Evolutionary conservation across 139 green algal genomes (phyloP), one percentile per base, ranked within the genome.

Genomic region (Chlamydomonas eustigma): DNA sequence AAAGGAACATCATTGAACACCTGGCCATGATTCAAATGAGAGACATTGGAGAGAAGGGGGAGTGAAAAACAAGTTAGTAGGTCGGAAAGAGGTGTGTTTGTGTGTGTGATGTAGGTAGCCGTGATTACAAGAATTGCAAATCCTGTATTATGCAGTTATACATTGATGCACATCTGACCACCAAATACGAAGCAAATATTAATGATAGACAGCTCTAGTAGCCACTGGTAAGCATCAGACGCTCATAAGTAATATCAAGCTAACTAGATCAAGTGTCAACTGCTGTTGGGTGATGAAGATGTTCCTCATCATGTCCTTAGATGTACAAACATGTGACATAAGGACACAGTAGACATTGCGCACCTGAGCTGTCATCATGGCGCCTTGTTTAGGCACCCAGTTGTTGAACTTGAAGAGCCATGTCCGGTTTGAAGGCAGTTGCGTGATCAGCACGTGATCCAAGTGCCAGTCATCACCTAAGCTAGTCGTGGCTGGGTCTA

Each of bases 391-490:
- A 36, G 81, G 81, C 70, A 83, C 50, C 81, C 81, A 86, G 63
- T 81, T 52, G 5, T 51, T 50, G 50, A 77, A 74, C 24, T 65
- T 33, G 78, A 87, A 87, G 30, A 38, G 32, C 81, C 81, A 87
- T 35, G 72, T 34, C 3, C 81, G 75, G 69, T 81, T 73, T 22
- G 64, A 78, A 4, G 78, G 74, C 51, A 82, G 75, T 50, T 86
- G 81, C 18, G 65, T 75, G 1, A 84, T 38, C 28, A 50, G 3
- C 37, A 85, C 51, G 37, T 70, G 38, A 32, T 84, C 76, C 68
- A 87, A 36, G 76, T 80, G 74, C 83, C 83, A 80, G 52, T 50
- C 78, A 50, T 80, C 77, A 32, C 81, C 77, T 37, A 78, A 77
- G 4, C 28, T 22, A 12, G 50, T 12, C 1, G 75, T 78, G 34